Percentiles rank a stretch among this genome's conserved stretches.
phyloP scores from a whole-genome alignment of 805 yeast genomes.

The Candida adriatica region DNA sequence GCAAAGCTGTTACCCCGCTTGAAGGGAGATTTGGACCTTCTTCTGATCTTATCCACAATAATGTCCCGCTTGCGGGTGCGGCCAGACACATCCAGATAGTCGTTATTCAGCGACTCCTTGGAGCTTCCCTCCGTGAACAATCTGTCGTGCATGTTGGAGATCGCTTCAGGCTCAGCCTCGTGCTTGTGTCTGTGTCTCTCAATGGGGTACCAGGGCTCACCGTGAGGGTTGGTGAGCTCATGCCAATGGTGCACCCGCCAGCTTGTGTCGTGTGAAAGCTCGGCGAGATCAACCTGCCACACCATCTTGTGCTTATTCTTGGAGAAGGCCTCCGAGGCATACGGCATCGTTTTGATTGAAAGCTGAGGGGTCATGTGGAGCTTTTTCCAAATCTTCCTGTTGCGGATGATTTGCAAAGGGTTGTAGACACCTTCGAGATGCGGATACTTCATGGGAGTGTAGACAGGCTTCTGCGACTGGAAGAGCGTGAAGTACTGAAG shows the following conservation, averaged over 20 bases:
- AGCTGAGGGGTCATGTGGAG: slow-evolving; percentile 41
- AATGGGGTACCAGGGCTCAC: slow-evolving; percentile 46
- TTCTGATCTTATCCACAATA: slow-evolving; percentile 14
- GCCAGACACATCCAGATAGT: slow-evolving; percentile 7
- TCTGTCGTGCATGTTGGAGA: slow-evolving; percentile 17
- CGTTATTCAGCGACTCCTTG: slow-evolving; percentile 13
- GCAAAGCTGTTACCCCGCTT: slow-evolving; percentile 7
- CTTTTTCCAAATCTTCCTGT: slow-evolving; percentile 52
- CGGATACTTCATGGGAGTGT: slow-evolving; percentile 15
- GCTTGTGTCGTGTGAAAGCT: slow-evolving; percentile 44
- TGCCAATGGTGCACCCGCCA: slow-evolving; percentile 56
- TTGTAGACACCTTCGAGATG: slow-evolving; percentile 67
- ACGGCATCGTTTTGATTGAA: slow-evolving; percentile 42
- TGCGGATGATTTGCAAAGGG: slow-evolving; percentile 77
- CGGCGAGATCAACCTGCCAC: slow-evolving; percentile 64
- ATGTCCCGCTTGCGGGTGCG: slow-evolving; percentile 14
- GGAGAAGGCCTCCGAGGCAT: slow-evolving; percentile 62
- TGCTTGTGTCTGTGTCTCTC: not conserved
- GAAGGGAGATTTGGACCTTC: slow-evolving; percentile 21
- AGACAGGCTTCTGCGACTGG: slow-evolving; percentile 14
- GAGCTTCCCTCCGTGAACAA: slow-evolving; percentile 15
- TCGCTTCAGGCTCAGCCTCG: slow-evolving; percentile 1
- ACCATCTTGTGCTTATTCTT: slow-evolving; percentile 37
- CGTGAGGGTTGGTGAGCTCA: slow-evolving; percentile 38
- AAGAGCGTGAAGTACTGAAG: slow-evolving; percentile 20